phyloP scores from a whole-genome alignment of 306 rosid species.

The Cercis canadensis region DNA sequence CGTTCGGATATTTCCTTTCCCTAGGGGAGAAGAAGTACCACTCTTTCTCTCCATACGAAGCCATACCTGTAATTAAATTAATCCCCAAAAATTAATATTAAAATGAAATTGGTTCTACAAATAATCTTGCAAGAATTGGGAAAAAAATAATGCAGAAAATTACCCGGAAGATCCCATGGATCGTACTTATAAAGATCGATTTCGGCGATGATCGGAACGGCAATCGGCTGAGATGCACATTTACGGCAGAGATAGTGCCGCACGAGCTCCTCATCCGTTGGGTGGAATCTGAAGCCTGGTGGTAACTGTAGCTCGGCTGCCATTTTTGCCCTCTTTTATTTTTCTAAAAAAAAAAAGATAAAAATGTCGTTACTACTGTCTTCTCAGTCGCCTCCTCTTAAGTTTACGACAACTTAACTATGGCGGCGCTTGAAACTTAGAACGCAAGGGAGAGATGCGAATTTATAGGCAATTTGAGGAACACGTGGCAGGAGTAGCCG shows the following conservation, averaged over 20 bases:
- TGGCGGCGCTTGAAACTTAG: slow-evolving; percentile 82
- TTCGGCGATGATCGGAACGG: slow-evolving; percentile 88
- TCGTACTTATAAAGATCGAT: slow-evolving; percentile 85
- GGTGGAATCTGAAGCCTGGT: slow-evolving; percentile 94
- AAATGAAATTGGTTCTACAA: too few relatives aligned
- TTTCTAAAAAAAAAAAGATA: not conserved
- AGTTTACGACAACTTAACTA: slow-evolving; percentile 15
- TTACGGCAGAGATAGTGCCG: slow-evolving; percentile 86
- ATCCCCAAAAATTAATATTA: not conserved
- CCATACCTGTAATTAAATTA: slow-evolving; percentile 49
- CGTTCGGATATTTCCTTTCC: slow-evolving; percentile 93
- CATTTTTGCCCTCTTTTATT: slow-evolving; percentile 29
- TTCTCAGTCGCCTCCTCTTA: not conserved
- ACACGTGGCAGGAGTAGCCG: slow-evolving; percentile 56
- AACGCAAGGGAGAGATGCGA: slow-evolving; percentile 48
- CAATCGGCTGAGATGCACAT: slow-evolving; percentile 73
- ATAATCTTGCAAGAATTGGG: too few relatives aligned
- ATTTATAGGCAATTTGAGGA: slow-evolving; percentile 46
- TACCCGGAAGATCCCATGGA: slow-evolving; percentile 97
- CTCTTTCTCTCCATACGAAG: slow-evolving; percentile 86
- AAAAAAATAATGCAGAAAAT: not conserved
- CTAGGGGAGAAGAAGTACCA: slow-evolving; percentile 95
- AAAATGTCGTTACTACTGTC: too few relatives aligned
- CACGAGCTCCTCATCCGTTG: slow-evolving; percentile 96
- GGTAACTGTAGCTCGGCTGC: slow-evolving; percentile 77